phyloP scores from a whole-genome alignment of 2,329 filamentous ascomycete species.

The Boeremia exigua region DNA sequence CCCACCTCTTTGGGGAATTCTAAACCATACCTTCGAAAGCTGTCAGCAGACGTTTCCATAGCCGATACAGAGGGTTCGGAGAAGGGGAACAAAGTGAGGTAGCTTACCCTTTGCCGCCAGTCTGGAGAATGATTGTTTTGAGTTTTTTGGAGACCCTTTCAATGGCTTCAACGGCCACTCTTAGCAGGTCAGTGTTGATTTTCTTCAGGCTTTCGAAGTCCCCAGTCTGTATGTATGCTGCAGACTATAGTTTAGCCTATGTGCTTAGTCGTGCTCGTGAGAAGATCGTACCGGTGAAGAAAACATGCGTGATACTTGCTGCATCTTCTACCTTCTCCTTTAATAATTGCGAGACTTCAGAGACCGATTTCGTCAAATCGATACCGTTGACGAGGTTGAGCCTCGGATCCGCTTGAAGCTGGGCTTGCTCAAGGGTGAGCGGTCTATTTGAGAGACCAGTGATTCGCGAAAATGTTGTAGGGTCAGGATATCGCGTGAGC shows the following conservation, averaged over 20 bases:
- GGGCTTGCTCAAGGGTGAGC: neutral
- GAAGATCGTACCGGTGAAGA: neutral
- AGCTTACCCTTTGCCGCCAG: neutral
- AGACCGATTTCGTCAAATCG: neutral
- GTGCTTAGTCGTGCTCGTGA: neutral
- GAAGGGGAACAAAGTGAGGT: neutral
- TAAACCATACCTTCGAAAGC: neutral
- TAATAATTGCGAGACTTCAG: neutral
- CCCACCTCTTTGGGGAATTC: neutral
- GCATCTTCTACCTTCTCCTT: neutral
- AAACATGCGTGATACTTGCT: neutral
- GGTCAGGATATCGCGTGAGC: neutral
- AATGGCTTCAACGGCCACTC: neutral
- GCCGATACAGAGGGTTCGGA: neutral
- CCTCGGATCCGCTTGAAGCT: neutral
- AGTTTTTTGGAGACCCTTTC: neutral
- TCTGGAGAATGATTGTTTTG: neutral
- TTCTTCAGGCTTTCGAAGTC: neutral
- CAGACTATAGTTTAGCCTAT: neutral
- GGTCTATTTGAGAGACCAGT: neutral
- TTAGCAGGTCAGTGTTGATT: neutral
- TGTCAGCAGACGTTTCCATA: neutral
- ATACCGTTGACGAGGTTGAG: neutral
- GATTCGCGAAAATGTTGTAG: neutral
- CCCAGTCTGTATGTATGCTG: neutral